Conservation (phyloP, 164 flowering plant species). For the Paratinospora sagittata region DNA sequence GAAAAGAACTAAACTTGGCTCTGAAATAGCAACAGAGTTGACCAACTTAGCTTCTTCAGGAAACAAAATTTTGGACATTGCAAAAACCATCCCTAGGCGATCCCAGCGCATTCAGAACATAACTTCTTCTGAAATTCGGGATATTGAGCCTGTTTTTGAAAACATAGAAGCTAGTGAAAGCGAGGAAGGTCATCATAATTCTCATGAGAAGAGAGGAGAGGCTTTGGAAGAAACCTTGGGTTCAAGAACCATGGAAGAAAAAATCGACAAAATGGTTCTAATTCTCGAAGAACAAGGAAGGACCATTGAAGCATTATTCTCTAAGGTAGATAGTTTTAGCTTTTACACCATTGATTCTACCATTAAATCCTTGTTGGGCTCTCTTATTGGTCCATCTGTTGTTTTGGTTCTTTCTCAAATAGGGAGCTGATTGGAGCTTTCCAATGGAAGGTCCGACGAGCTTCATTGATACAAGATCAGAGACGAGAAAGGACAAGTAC, state of each 20-base stretch:
- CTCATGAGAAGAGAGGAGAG: neutral
- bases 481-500: slow-evolving; percentile 13
- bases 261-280: slow-evolving; percentile 18
- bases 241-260: slow-evolving; percentile 26
- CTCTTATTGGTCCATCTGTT: neutral
- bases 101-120: slow-evolving; percentile 30
- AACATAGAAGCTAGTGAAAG: slow-evolving; percentile 24
- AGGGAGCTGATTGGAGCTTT: slow-evolving; percentile 13
- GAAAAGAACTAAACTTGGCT: neutral
- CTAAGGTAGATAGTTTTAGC: slow-evolving; percentile 17
- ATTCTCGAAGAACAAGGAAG: slow-evolving; percentile 21
- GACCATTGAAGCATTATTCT: slow-evolving; percentile 17
- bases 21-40: neutral
- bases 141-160: slow-evolving; percentile 20
- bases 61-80: neutral
- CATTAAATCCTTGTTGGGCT: neutral
- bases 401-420: neutral
- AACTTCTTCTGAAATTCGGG: neutral
- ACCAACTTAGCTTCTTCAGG: neutral
- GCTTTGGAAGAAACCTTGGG: neutral
- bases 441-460: neutral
- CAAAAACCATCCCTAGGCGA: slow-evolving; percentile 20
- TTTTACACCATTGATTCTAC: neutral
- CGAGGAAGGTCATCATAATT: slow-evolving; percentile 21
- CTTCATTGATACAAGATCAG: slow-evolving; percentile 2